Evolutionary conservation across 1,139 yeast species (phyloP), one percentile per base, ranked within the genome.

Genomic region (Diutina ranongensis): DNA sequence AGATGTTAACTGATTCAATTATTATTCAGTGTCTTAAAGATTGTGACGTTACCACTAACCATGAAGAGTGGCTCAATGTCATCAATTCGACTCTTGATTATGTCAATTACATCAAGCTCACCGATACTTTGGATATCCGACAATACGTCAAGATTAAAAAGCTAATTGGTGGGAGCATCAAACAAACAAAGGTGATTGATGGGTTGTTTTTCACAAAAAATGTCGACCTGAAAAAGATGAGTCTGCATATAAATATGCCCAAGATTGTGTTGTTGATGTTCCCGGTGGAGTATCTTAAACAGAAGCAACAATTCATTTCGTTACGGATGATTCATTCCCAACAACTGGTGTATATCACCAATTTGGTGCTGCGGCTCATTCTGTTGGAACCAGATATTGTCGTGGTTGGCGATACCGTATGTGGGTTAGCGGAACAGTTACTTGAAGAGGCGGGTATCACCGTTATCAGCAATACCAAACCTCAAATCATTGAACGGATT

Each of bases 181-280:
- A 68, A 15, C 81, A 83, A 45, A 78, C 94, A 0, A 64, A 66
- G 34, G 74, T 78, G 41, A 61, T 89, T 15, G 80, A 84, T 56
- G 99, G 98, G 1, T 64, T 87, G 5, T 83, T 86, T 12, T 87
- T 89, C 61, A 84, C 97, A 0, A 88, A 89, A 53, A 78, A 82
- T 31, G 67, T 89, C 36, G 95, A 95, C n/a, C 68, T 85, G 40
- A 86, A 82, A 56, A 62, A 74, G 2, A 94, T 94, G 98, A 76
- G 87, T 0, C 62, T 77, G 3, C 58, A 59, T 10, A 69, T 94
- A 7, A 56, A 59, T 1, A 72, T 75, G 45, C 97, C 99, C 0
- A 74, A 81, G 48, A 83, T 94, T 41, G 79, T 94, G 47, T 68
- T 94, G 31, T 72, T 94, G 10, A 83, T 88, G 71, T 92, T 94